Percentiles rank a stretch among this genome's conserved stretches.
Conservation (phyloP, 1,139 yeast genomes). For the Entelexis sorbosivorans region DNA sequence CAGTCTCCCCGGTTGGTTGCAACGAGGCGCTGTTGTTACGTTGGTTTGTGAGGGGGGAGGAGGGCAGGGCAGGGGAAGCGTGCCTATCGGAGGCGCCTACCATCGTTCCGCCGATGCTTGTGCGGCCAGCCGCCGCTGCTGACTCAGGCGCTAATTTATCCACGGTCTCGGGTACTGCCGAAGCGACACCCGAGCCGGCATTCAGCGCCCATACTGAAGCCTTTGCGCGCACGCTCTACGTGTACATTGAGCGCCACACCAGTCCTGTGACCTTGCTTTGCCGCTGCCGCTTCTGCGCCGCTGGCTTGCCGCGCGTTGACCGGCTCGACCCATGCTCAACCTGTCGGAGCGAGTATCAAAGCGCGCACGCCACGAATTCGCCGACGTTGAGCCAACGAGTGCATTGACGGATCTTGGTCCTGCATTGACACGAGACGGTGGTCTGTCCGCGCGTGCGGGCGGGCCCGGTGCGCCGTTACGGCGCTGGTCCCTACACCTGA, state of each 20-base stretch:
- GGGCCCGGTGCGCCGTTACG: not conserved
- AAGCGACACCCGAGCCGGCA: too few species aligned
- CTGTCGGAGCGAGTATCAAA: constrained; percentile 1
- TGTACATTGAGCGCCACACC: too few species aligned
- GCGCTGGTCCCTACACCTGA: not conserved
- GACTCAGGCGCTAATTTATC: not conserved
- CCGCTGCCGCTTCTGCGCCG: too few species aligned
- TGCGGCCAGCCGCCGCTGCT: constrained; percentile 1
- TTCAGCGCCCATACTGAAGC: too few species aligned
- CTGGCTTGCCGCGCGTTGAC: too few species aligned
- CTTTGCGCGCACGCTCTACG: too few species aligned
- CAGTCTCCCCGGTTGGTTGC: not conserved
- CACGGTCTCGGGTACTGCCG: too few species aligned
- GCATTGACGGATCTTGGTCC: not conserved
- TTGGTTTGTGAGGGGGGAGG: constrained; percentile 1
- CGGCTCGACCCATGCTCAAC: not conserved
- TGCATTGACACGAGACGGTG: not conserved
- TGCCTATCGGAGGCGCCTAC: constrained; percentile 4
- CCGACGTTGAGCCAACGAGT: not conserved
- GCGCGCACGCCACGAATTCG: constrained; percentile 2
- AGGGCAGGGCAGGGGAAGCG: constrained; percentile 4
- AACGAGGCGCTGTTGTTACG: constrained; percentile 6
- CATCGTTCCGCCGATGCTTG: not conserved
- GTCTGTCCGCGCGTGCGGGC: not conserved
- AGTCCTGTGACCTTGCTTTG: too few species aligned